Conservation (phyloP, 768 basidiomycete genomes). For the Imleria badia region DNA sequence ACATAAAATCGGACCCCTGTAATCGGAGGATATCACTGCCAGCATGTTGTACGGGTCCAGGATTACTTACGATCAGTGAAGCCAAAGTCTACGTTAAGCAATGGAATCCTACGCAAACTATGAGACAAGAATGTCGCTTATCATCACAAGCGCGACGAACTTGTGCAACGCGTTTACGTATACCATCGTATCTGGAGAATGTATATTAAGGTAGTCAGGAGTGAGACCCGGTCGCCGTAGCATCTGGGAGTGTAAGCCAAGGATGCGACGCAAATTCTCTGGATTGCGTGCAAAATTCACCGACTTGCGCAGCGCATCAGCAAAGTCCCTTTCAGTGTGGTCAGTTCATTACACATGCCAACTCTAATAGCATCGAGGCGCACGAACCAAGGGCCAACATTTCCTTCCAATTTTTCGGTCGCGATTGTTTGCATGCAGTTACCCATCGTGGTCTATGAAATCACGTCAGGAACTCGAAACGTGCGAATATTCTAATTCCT, state of each 20-base stretch:
- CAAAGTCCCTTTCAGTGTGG: background rate
- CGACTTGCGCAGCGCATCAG: background rate
- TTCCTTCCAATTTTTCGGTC: background rate
- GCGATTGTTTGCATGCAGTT: slow-evolving; percentile 8
- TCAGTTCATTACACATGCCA: too few species aligned
- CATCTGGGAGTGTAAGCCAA: slow-evolving; percentile 3
- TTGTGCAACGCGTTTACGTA: slow-evolving; percentile 1
- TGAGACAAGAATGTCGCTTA: background rate
- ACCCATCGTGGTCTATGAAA: slow-evolving; percentile 1
- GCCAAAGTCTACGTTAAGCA: background rate
- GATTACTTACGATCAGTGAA: background rate
- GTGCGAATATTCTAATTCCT: background rate
- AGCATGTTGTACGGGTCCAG: background rate
- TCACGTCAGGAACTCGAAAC: background rate
- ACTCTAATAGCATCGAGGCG: background rate
- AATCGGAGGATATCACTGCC: background rate
- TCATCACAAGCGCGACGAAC: background rate
- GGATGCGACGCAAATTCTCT: background rate
- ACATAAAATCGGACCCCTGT: slow-evolving; percentile 1
- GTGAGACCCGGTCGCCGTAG: background rate
- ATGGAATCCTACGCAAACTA: background rate
- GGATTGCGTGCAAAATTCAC: background rate
- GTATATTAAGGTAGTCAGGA: background rate
- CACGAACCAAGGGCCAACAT: slow-evolving; percentile 1
- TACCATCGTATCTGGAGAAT: slow-evolving; percentile 4